Evolutionary conservation across 2,329 filamentous ascomycete species (phyloP).

Genomic region (Alternaria dauci): DNA sequence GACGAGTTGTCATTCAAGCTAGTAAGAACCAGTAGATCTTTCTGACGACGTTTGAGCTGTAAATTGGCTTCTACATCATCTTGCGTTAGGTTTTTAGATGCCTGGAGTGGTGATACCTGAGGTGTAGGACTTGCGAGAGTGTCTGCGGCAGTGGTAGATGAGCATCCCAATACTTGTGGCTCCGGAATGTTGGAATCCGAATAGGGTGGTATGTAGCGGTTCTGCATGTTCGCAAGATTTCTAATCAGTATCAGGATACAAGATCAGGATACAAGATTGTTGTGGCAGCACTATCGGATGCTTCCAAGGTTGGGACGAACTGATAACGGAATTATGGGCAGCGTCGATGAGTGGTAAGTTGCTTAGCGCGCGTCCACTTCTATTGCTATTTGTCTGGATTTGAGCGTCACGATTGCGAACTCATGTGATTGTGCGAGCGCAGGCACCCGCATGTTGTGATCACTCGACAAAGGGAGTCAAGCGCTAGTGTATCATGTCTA

Average conservation of each 20-base stretch:
- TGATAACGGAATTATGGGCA: neutral
- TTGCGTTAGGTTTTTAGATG: constrained; percentile 22
- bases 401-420: neutral
- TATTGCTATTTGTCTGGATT: neutral
- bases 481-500: neutral
- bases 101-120: no score
- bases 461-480: neutral
- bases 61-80: constrained; percentile 19
- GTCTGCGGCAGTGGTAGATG: neutral
- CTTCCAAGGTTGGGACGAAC: neutral
- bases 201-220: constrained; percentile 9
- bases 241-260: neutral
- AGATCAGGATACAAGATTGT: neutral
- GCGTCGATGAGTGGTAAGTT: neutral
- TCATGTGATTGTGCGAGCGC: neutral
- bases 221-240: constrained; percentile 1
- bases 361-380: neutral
- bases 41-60: constrained; percentile 31
- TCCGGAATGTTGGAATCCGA: constrained; percentile 10
- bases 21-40: constrained; percentile 40
- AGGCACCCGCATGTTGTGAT: constrained; percentile 8
- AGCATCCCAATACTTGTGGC: neutral
- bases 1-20: constrained; percentile 38
- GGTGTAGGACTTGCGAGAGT: neutral
- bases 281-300: neutral